Conservation (phyloP, 176 grass and related monocot species). For the Triticum turgidum region DNA sequence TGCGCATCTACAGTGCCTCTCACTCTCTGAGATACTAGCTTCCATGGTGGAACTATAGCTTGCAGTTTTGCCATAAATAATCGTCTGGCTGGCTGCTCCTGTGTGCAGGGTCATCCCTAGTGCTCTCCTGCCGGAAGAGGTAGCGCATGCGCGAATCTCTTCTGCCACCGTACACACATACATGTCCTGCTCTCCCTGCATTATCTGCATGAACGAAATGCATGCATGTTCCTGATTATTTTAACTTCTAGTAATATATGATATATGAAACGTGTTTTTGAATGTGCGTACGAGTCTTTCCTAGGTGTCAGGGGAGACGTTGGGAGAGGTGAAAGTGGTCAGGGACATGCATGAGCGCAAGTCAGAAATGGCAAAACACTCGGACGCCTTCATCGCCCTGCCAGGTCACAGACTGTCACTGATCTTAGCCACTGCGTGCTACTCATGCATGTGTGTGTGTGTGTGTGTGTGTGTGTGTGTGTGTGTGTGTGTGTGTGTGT, state of each 20-base stretch:
- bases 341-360: conserved; percentile 84
- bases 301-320: conserved; percentile 72
- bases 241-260: too few relatives aligned
- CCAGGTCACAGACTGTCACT: conserved; percentile 29
- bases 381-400: conserved; percentile 72
- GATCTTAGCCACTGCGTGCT: not conserved
- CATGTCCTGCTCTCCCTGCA: not conserved
- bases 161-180: not conserved
- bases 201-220: not conserved
- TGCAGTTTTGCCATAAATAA: not conserved
- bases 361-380: conserved; percentile 73
- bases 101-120: conserved; percentile 76
- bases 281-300: not conserved
- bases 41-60: not conserved
- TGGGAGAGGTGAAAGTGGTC: conserved; percentile 64
- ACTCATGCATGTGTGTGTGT: not conserved
- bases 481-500: not conserved
- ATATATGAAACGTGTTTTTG: conserved; percentile 6
- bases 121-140: conserved; percentile 77
- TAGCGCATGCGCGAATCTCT: conserved; percentile 29
- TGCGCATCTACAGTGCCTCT: not conserved
- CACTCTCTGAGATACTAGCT: not conserved
- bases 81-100: not conserved
- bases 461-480: not conserved
- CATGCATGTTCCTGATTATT: not conserved